Evolutionary conservation across 2,329 filamentous ascomycete genomes (phyloP).

Genomic region (Knoxdaviesia capensis): DNA sequence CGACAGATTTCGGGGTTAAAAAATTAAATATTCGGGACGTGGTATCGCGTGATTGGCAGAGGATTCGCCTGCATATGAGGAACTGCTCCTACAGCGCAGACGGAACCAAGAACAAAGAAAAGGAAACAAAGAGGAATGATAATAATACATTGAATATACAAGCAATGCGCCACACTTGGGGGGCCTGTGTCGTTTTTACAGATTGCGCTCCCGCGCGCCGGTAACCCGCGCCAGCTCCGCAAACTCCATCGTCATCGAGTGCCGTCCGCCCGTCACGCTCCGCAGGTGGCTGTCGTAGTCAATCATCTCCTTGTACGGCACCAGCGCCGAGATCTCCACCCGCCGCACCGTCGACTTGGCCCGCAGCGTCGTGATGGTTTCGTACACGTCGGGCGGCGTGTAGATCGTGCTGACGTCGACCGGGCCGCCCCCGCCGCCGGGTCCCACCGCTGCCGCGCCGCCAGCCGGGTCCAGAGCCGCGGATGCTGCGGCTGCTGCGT

Average conservation of each 20-base stretch:
- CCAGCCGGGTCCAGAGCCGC: conserved; percentile 2
- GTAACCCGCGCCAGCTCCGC: conserved; percentile 36
- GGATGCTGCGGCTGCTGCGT: conserved; percentile 11
- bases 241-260: conserved; percentile 37
- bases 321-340: conserved; percentile 59
- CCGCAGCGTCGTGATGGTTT: conserved; percentile 34
- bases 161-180: too few species aligned
- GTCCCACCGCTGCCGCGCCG: conserved; percentile 2
- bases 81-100: too few species aligned
- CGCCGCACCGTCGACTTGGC: conserved; percentile 27
- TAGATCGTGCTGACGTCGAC: conserved; percentile 66
- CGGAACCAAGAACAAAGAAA: too few species aligned
- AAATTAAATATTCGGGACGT: too few species aligned
- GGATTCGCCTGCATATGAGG: too few species aligned
- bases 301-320: conserved; percentile 92
- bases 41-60: too few species aligned
- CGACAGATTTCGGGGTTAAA: too few species aligned
- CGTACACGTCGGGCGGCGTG: conserved; percentile 68
- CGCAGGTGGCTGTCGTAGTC: conserved; percentile 79
- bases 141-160: too few species aligned
- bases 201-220: conserved; percentile 17
- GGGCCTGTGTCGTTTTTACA: too few species aligned
- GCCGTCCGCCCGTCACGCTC: conserved; percentile 69
- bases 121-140: too few species aligned
- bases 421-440: conserved; percentile 10